Evolutionary conservation across 1,284 basidiomycete species (phyloP).

Genomic region (Fereydounia khargensis): DNA sequence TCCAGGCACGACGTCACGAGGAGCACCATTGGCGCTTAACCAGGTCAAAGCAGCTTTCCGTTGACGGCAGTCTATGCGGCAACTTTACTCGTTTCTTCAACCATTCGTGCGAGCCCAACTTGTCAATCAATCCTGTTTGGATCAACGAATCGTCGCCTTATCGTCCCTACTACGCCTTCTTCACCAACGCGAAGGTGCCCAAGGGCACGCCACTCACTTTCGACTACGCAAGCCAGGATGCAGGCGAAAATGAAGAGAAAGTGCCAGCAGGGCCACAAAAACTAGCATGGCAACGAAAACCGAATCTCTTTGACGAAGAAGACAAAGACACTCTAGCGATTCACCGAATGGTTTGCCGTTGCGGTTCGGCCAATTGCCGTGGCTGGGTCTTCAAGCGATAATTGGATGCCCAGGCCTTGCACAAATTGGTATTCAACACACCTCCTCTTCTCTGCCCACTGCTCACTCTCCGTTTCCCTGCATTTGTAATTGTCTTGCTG

Average conservation of each 20-base stretch:
- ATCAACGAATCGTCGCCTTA: slow-evolving; percentile 66
- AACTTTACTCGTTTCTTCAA: slow-evolving; percentile 46
- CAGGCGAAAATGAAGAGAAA: no score
- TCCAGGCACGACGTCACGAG: not conserved
- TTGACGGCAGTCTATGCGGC: slow-evolving; percentile 40
- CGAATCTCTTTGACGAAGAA: not conserved
- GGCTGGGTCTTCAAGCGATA: not conserved
- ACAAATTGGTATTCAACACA: no score
- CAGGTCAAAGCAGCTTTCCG: slow-evolving; percentile 17
- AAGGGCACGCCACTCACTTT: slow-evolving; percentile 74
- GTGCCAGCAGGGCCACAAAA: no score
- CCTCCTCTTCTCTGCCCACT: no score
- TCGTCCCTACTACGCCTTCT: slow-evolving; percentile 67
- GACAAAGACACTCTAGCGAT: no score
- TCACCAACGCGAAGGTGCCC: no score
- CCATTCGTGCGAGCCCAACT: slow-evolving; percentile 85
- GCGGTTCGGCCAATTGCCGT: slow-evolving; percentile 7
- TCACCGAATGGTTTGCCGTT: no score
- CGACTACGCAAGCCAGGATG: slow-evolving; percentile 63
- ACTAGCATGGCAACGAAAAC: not conserved
- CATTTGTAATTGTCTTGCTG: no score
- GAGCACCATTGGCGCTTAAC: slow-evolving; percentile 3
- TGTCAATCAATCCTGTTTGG: slow-evolving; percentile 69
- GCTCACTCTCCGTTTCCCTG: no score
- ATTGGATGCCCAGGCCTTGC: no score